Conservation (phyloP, 2,329 filamentous ascomycete species). For the Myriosclerotinia curreyana region DNA sequence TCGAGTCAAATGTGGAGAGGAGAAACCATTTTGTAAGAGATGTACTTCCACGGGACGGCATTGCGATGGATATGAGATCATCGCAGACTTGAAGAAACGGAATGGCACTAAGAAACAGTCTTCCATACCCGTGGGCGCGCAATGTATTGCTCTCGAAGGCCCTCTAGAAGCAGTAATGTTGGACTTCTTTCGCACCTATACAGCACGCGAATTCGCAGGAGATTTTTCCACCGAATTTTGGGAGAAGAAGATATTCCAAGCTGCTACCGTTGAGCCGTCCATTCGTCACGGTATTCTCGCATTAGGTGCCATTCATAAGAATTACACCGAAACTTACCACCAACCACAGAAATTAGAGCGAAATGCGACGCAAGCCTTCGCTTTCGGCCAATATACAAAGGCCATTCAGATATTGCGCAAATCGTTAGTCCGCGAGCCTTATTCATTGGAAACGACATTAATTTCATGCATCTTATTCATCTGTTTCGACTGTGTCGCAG, state of each 20-base stretch:
- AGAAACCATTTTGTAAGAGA: conserved; percentile 36
- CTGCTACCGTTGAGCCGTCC: conserved; percentile 30
- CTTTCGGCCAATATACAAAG: conserved; percentile 57
- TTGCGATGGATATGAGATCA: conserved; percentile 36
- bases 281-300: conserved; percentile 36
- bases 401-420: conserved; percentile 45
- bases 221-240: conserved; percentile 35
- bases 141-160: conserved; percentile 22
- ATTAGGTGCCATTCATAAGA: conserved; percentile 36
- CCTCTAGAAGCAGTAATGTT: conserved; percentile 30
- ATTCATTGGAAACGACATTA: conserved; percentile 44
- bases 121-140: not conserved
- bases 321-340: conserved; percentile 43
- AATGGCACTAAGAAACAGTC: not conserved
- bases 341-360: conserved; percentile 39
- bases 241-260: conserved; percentile 32
- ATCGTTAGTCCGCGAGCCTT: conserved; percentile 31
- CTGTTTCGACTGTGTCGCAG: conserved; percentile 53
- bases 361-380: conserved; percentile 42
- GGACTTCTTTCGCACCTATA: conserved; percentile 33
- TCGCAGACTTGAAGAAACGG: not conserved
- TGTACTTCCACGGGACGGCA: conserved; percentile 36
- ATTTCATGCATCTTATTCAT: conserved; percentile 63
- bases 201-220: conserved; percentile 31
- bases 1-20: conserved; percentile 38